Percentiles rank a stretch among this genome's conserved stretches.
These are phyloP conservation scores for Aspergillus neotritici DNA, from an alignment of 2,329 filamentous ascomycete species.

Conservation along the genomic window DNA sequence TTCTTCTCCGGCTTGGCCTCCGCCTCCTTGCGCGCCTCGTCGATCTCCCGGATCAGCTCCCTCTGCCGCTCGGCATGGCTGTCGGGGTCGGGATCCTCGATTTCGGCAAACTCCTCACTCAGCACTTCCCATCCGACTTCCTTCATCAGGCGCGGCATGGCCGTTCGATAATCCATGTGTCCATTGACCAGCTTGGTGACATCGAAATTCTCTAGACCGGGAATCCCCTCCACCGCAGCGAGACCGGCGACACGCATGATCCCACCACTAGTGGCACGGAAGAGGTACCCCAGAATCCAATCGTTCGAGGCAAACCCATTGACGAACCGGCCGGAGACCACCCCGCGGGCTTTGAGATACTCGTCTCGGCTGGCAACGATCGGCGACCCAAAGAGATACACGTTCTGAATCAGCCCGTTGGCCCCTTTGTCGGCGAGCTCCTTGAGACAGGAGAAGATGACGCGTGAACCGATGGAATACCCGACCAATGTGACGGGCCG, in stretches of 20 bases:
- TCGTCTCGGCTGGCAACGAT: conserved; percentile 90
- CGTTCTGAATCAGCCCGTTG: conserved; percentile 84
- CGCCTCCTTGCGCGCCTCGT: conserved; percentile 81
- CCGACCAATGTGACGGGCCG: conserved; percentile 89
- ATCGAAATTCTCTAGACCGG: conserved; percentile 81
- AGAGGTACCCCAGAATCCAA: conserved; percentile 95
- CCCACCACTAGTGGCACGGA: conserved; percentile 87
- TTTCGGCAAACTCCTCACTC: conserved; percentile 90
- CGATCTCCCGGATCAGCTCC: conserved; percentile 93
- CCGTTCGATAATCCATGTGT: conserved; percentile 92
- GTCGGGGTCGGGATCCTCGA: conserved; percentile 94
- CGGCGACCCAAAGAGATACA: conserved; percentile 89
- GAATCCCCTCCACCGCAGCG: conserved; percentile 66
- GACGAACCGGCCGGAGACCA: conserved; percentile 86
- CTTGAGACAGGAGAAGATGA: conserved; percentile 86
- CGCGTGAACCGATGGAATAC: conserved; percentile 84
- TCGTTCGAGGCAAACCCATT: conserved; percentile 93
- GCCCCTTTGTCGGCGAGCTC: conserved; percentile 82
- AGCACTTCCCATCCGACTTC: conserved; percentile 88
- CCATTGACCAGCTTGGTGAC: conserved; percentile 80
- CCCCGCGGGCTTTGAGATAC: conserved; percentile 70
- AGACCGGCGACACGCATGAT: conserved; percentile 85
- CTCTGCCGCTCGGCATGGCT: conserved; percentile 82
- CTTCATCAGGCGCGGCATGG: conserved; percentile 81
- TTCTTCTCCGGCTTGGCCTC: conserved; percentile 71